Percentiles rank a stretch among this genome's conserved stretches.
These are phyloP conservation scores for Agaricus bisporus DNA, from an alignment of 768 basidiomycete species.

Conservation along the genomic window DNA sequence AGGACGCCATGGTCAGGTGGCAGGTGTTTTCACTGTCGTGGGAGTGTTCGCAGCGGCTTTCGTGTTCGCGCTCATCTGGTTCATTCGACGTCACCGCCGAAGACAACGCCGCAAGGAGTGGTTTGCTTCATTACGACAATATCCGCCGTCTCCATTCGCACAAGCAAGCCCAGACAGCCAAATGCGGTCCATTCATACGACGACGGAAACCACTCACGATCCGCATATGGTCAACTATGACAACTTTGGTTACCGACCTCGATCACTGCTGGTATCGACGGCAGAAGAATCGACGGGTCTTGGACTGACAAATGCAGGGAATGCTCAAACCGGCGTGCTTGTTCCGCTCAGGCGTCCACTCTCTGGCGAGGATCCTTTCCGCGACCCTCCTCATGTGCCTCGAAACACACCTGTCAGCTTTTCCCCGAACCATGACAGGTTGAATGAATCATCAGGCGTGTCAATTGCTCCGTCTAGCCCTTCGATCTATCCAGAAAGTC, in stretches of 20 bases:
- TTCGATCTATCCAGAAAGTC: conserved; percentile 42
- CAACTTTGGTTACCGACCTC: conserved; percentile 1
- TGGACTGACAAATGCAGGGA: conserved; percentile 4
- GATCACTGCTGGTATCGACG: not conserved
- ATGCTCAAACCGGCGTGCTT: not conserved
- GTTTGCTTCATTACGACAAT: conserved; percentile 30
- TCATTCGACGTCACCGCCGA: conserved; percentile 36
- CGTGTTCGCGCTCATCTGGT: conserved; percentile 36
- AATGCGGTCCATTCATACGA: conserved; percentile 26
- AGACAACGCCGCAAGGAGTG: conserved; percentile 29
- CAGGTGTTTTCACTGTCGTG: conserved; percentile 67
- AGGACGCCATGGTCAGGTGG: conserved; percentile 59
- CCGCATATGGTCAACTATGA: conserved; percentile 3
- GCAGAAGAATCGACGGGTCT: not conserved
- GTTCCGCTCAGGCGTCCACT: conserved; percentile 3
- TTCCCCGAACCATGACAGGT: not conserved
- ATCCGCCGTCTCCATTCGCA: conserved; percentile 20
- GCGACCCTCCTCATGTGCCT: conserved; percentile 19
- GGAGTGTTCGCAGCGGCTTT: conserved; percentile 49
- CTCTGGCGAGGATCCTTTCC: conserved; percentile 27
- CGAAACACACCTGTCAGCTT: conserved; percentile 13
- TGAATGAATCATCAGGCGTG: not conserved
- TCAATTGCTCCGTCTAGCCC: conserved; percentile 40
- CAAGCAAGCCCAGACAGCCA: not conserved
- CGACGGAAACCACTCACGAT: conserved; percentile 15